Conservation (phyloP, 2,329 filamentous ascomycete genomes). For the Penicillium carneum region DNA sequence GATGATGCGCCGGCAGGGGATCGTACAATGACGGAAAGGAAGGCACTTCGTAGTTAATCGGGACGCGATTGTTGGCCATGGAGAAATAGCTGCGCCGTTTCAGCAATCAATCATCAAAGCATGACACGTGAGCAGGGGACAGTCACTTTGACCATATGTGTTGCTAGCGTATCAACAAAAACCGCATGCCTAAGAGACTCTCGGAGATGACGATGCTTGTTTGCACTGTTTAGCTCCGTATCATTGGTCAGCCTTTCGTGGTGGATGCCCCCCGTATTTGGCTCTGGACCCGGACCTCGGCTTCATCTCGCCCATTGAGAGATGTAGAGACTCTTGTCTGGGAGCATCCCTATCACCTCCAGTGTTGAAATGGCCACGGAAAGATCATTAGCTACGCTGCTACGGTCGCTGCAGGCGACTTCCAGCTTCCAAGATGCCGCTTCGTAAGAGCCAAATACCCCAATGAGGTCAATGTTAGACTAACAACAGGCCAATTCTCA, state of each 20-base stretch:
- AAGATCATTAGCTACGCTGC: slow-evolving; percentile 65
- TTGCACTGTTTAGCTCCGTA: slow-evolving; percentile 44
- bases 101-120: slow-evolving; percentile 10
- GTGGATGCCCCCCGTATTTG: slow-evolving; percentile 36
- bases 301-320: slow-evolving; percentile 27
- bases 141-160: background rate
- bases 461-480: slow-evolving; percentile 24
- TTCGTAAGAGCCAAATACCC: slow-evolving; percentile 52
- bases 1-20: slow-evolving; percentile 66
- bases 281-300: slow-evolving; percentile 41
- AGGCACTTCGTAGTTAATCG: slow-evolving; percentile 70
- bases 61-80: slow-evolving; percentile 54
- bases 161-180: slow-evolving; percentile 6
- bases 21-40: slow-evolving; percentile 83
- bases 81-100: slow-evolving; percentile 4
- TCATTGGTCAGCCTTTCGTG: background rate
- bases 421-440: slow-evolving; percentile 66
- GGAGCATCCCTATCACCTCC: slow-evolving; percentile 16
- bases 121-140: background rate
- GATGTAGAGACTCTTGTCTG: slow-evolving; percentile 29
- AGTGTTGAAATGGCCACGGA: slow-evolving; percentile 62
- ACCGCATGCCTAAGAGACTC: slow-evolving; percentile 7
- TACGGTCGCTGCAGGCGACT: slow-evolving; percentile 67
- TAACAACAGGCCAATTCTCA: slow-evolving; percentile 34
- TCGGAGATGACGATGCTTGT: slow-evolving; percentile 31